A percentile compares a stretch with the other conserved stretches of the same genome.
Conservation (phyloP, 2,329 filamentous ascomycete species). For the Mollisia scopiformis region DNA sequence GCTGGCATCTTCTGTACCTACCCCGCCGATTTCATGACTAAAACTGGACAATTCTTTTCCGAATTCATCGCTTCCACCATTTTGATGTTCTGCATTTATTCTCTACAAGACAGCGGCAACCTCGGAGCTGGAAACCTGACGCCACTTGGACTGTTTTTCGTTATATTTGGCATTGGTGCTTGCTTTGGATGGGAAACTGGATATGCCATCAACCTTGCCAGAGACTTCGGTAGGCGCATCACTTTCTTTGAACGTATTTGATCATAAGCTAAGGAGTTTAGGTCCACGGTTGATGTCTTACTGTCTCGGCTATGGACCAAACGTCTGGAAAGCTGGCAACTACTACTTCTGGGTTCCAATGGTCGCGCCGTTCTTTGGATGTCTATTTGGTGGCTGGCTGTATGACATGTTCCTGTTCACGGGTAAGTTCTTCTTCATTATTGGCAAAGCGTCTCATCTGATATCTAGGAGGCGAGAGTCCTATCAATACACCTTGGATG, state of each 20-base stretch:
- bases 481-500: slow-evolving; percentile 37
- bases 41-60: slow-evolving; percentile 70
- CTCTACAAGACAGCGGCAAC: slow-evolving; percentile 63
- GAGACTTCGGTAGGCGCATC: slow-evolving; percentile 60
- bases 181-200: slow-evolving; percentile 79
- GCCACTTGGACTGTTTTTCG: slow-evolving; percentile 68
- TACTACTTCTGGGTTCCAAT: slow-evolving; percentile 80
- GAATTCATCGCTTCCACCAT: slow-evolving; percentile 71
- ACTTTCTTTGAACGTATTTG: not conserved
- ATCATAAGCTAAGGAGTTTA: not conserved
- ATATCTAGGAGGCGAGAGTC: slow-evolving; percentile 24
- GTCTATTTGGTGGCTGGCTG: slow-evolving; percentile 64
- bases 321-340: slow-evolving; percentile 68
- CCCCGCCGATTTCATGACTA: slow-evolving; percentile 64
- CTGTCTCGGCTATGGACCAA: slow-evolving; percentile 67
- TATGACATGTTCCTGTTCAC: slow-evolving; percentile 65
- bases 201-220: slow-evolving; percentile 74
- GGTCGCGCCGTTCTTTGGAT: slow-evolving; percentile 70
- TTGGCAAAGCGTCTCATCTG: not conserved
- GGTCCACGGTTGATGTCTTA: slow-evolving; percentile 65
- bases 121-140: slow-evolving; percentile 53
- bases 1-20: slow-evolving; percentile 77
- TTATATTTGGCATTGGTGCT: slow-evolving; percentile 74
- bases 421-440: slow-evolving; percentile 10
- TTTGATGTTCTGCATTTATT: slow-evolving; percentile 74